Conservation (phyloP, 805 yeast genomes). For the Komagataella kurtzmanii region DNA sequence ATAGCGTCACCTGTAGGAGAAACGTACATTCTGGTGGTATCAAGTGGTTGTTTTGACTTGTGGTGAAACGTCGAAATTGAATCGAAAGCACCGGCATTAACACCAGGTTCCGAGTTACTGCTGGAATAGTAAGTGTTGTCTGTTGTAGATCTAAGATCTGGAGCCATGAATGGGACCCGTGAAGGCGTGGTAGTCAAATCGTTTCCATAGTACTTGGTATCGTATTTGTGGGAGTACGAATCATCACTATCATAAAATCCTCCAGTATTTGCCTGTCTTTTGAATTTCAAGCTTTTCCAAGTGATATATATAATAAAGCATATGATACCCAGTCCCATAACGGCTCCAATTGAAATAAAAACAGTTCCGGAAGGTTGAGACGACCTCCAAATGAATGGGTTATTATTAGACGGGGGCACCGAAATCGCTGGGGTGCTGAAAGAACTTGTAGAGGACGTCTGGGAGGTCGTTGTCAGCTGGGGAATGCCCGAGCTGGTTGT, state of each 20-base stretch:
- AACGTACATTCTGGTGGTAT: constrained; percentile 42
- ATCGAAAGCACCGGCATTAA: not conserved
- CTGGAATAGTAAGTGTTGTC: not conserved
- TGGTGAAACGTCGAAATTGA: not conserved
- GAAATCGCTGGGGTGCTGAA: constrained; percentile 34
- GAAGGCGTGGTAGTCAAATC: constrained; percentile 11
- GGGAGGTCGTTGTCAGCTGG: constrained; percentile 1
- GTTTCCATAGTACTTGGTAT: not conserved
- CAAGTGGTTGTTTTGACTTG: constrained; percentile 6
- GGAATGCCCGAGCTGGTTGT: not conserved
- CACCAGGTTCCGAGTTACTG: not conserved
- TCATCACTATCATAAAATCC: not conserved
- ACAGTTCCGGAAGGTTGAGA: constrained; percentile 62
- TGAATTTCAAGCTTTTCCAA: not conserved
- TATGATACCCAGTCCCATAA: constrained; percentile 45
- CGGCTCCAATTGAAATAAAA: constrained; percentile 67
- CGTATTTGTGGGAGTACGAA: not conserved
- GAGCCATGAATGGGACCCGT: constrained; percentile 1
- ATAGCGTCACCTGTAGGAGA: constrained; percentile 74
- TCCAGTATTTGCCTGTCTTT: not conserved
- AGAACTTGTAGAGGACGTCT: constrained; percentile 6
- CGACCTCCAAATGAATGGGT: constrained; percentile 49
- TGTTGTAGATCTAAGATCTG: not conserved
- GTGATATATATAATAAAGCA: constrained; percentile 7
- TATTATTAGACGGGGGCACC: constrained; percentile 44